Percentiles rank a stretch among this genome's conserved stretches.
These are phyloP conservation scores for Cyberlindnera xylosilytica DNA, from an alignment of 805 yeast species.

Conservation along the genomic window DNA sequence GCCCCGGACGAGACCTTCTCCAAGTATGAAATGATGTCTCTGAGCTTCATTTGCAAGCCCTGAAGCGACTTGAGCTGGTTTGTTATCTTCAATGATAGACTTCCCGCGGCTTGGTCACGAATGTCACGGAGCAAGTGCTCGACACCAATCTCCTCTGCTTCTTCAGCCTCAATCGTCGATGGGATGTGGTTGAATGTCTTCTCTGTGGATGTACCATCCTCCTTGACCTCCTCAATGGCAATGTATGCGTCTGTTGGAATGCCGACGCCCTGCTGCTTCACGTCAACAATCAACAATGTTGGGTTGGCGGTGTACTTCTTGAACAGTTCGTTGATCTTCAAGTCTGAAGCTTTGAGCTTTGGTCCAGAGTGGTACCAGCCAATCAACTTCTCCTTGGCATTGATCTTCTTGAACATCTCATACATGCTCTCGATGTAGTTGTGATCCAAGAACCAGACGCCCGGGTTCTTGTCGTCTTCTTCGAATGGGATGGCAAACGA, in stretches of 20 bases:
- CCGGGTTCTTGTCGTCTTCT: constrained; percentile 88
- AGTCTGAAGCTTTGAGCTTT: constrained; percentile 79
- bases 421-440: constrained; percentile 95
- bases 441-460: constrained; percentile 96
- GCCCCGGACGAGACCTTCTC: constrained; percentile 66
- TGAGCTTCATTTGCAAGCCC: constrained; percentile 76
- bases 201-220: constrained; percentile 91
- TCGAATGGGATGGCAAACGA: constrained; percentile 97
- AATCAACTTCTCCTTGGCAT: constrained; percentile 91
- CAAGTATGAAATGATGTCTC: constrained; percentile 75
- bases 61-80: constrained; percentile 84
- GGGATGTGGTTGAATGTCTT: constrained; percentile 93
- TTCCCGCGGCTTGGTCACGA: constrained; percentile 95
- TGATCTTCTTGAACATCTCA: constrained; percentile 96
- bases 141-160: constrained; percentile 98
- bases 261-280: constrained; percentile 76
- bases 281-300: constrained; percentile 85
- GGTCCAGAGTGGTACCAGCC: constrained; percentile 99
- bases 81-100: constrained; percentile 80
- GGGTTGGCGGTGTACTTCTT: constrained; percentile 81
- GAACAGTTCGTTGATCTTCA: constrained; percentile 87
- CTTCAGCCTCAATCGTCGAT: constrained; percentile 92
- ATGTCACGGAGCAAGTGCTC: constrained; percentile 93
- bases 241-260: constrained; percentile 94
- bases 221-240: constrained; percentile 92